Base-by-base conservation (phyloP, 495 filamentous ascomycete genomes). In the Penicillium egyptiacum region DNA sequence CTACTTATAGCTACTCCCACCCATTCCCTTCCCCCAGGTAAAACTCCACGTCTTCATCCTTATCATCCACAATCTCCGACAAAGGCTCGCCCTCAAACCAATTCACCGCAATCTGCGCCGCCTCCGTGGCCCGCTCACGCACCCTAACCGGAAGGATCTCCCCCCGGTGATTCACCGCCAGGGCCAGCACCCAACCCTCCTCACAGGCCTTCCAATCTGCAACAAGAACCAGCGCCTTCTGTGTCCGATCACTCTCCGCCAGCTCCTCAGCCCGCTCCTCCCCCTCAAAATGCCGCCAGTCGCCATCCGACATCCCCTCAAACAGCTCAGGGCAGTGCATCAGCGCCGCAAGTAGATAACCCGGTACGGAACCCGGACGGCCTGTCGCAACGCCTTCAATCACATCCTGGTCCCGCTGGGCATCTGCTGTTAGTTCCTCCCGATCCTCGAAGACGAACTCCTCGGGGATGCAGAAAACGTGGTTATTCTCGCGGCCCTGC, bases 201-300 rank as follows among this genome's bases (percentile, higher is more conserved):
- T 57, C 53, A 35, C 61, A 64, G 25, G 61, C 61, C 57, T 55
- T 60, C 16, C 61, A 57, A 55, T 64, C 61, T 1, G 57, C 61
- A 47, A 64, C 37, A 41, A 55, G 26, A 12, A 64, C 45, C 4
- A 64, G 49, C 23, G 50, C 41, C 17, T 7, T 28, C 39, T 62
- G 60, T 30, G 25, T 2, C 44, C 23, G 44, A 46, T 46, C 25
- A 16, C 22, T n/a, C 23, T 30, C 35, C n/a, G 30, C 42, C 23
- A 43, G 26, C 16, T 60, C 52, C 20, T 31, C 26, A 12, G 11
- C 25, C 3, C 23, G 20, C 28, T 55, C 45, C 23, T 55, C 50
- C 3, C 30, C 30, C 44, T 17, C 2, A n/a, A 46, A 50, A 20
- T 41, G 40, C 50, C 51, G 28, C 43, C 47, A 37, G 1, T 56